Percentiles rank a stretch among this genome's conserved stretches.
Conservation (phyloP, 768 basidiomycete species). For the Mycena venus region DNA sequence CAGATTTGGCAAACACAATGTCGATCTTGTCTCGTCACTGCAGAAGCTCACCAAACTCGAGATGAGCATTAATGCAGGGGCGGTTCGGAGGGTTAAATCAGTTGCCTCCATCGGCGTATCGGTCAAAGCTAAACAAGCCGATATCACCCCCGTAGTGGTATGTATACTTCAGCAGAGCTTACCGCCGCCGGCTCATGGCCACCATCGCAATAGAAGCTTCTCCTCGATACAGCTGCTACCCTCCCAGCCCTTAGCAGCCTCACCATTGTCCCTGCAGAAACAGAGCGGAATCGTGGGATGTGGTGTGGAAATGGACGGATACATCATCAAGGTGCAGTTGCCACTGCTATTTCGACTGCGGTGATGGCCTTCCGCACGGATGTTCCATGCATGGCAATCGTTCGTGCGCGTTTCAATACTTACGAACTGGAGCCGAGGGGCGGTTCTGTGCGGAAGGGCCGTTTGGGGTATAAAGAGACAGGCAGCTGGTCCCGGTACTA, state of each 20-base stretch:
- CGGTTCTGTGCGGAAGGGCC: too few species aligned
- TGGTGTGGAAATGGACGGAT: conserved; percentile 3
- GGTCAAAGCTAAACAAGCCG: neutral
- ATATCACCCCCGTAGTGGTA: neutral
- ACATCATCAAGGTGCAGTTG: neutral
- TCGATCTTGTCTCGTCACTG: neutral
- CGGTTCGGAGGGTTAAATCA: neutral
- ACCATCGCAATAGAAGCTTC: neutral
- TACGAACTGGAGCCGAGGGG: neutral
- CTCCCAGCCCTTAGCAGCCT: neutral
- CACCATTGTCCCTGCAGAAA: neutral
- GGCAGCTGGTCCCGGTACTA: too few species aligned
- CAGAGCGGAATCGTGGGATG: neutral
- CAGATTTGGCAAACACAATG: neutral
- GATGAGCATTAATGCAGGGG: neutral
- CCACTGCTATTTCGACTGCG: neutral
- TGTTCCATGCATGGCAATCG: neutral
- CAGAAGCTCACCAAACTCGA: neutral
- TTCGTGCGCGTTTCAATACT: neutral
- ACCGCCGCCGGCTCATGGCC: neutral
- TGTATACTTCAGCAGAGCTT: neutral
- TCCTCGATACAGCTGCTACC: neutral
- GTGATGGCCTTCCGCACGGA: neutral
- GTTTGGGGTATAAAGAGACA: too few species aligned
- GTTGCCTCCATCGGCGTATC: neutral